Base-by-base conservation (phyloP, 1,139 yeast species). In the Kodamaea suecica region DNA sequence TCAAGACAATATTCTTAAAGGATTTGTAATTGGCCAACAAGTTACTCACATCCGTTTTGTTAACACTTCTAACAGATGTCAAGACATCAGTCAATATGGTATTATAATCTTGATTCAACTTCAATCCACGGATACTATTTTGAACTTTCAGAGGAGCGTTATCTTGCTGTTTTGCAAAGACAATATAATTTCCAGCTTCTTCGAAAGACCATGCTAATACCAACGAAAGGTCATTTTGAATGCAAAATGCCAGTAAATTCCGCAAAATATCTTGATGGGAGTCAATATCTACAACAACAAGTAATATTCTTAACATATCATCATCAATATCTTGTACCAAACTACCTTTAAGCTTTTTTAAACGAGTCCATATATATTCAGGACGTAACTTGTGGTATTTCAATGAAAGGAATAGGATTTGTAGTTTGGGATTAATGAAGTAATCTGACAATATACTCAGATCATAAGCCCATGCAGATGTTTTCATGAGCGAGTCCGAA, bases 371-470 rank as follows among this genome's bases (percentile, higher is more conserved):
- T 3, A 92, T 77, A 50, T 92, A 88, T 52, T 88, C 97, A 0
- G 95, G 95, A 43, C 84, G 90, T 29, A 90, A 63, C 48, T 84
- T 83, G 56, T 88, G 95, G 57, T 90, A 92, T 41, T 84, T 80
- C 35, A 90, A 58, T 4, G 94, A 79, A 14, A 90, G 66, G 46
- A 85, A 88, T 4, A 90, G 57, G 2, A 84, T 78, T 42, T 86
- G 82, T 29, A 87, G 67, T 3, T 74, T 71, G 1, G 80, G 72
- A 34, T 77, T 80, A 9, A 88, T 78, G 36, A 84, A 72, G 49
- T 82, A 83, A 50, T 87, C 92, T 3, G 66, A 65, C 8, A 70
- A 50, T n/a, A 70, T 59, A 8, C 57, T 51, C 12, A 56, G 51
- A 39, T 66, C 67, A 41, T 55, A 66, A 15, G 62, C 44, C 61